Base-by-base conservation (phyloP, 495 filamentous ascomycete species). In the Neurospora sublineolata region DNA sequence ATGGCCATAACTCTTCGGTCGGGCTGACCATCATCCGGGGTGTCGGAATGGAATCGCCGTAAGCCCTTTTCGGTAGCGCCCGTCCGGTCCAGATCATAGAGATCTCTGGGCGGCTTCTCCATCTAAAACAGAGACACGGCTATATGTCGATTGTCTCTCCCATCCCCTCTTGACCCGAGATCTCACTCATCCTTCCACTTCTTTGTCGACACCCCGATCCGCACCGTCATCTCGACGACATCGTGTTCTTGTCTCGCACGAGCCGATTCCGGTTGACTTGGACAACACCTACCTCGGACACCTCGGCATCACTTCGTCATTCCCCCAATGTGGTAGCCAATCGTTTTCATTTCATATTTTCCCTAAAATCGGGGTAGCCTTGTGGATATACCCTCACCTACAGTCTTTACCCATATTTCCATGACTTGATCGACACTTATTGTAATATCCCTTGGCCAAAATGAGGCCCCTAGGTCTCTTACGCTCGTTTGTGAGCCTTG, bases 381-480 rank as follows among this genome's bases (percentile, higher is more conserved):
- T 64, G 23, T 64, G 23, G 67, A 68, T 68, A 68, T 42, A 68
- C 33, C 33, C 67, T n/a, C 33, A 37, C 64, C 23, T 20, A 69
- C 70, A 39, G 39, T 72, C 64, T 37, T 72, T 68, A 37, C 37
- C 52, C 52, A 9, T 18, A 64, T 37, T 38, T 14, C 5, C 23
- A 69, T 72, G 68, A 40, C 18, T 70, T 73, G 20, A 42, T 60
- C 33, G 23, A 40, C 68, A 27, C 16, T 68, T 64, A 23, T 39
- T 68, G 37, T 70, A 23, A 67, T 27, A 27, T 10, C 18, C 5
- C 38, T 64, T 70, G 23, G 27, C 30, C 69, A 71, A 23, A 18
- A 73, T 73, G 72, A 73, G 69, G 52, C 30, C 72, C 7, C 38
- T 70, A 14, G 72, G 72, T 67, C 72, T 73, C 69, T 58, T 71